phyloP scores from a whole-genome alignment of 177 flowering plant species.

The Vitis hybrid region DNA sequence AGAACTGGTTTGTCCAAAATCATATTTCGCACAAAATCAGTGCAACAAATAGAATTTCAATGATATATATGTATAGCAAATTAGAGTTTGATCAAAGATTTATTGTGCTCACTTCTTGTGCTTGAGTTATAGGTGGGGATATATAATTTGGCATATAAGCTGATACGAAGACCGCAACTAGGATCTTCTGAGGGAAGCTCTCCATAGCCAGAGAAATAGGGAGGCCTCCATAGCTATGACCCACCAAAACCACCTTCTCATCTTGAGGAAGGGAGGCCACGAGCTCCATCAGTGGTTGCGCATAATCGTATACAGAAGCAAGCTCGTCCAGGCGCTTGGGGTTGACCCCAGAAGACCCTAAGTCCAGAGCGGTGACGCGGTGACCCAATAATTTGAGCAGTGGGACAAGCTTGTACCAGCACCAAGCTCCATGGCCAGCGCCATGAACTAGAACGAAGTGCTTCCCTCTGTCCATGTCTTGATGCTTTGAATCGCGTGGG shows the following conservation, averaged over 20 bases:
- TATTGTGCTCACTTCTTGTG: conserved; percentile 23
- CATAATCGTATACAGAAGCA: conserved; percentile 27
- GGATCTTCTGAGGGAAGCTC: conserved; percentile 34
- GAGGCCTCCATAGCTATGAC: conserved; percentile 48
- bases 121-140: conserved; percentile 4
- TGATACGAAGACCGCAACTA: conserved; percentile 30
- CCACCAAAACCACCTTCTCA: conserved; percentile 42
- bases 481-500: no score
- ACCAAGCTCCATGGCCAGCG: conserved; percentile 51
- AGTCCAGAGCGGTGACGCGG: conserved; percentile 43
- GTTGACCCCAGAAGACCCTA: conserved; percentile 40
- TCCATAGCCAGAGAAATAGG: conserved; percentile 44
- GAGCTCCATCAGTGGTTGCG: conserved; percentile 40
- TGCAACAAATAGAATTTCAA: no score
- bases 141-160: conserved; percentile 28
- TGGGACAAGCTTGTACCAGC: conserved; percentile 43
- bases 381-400: conserved; percentile 38
- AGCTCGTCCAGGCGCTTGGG: conserved; percentile 30
- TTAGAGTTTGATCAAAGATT: no score
- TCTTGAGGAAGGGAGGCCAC: conserved; percentile 27
- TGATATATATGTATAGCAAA: no score
- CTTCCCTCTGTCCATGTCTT: background rate
- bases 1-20: no score
- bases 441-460: conserved; percentile 59
- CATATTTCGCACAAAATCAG: no score